These are phyloP conservation scores for Pterulicium gracile DNA, from an alignment of 1,284 basidiomycete species.

Conservation along the genomic window DNA sequence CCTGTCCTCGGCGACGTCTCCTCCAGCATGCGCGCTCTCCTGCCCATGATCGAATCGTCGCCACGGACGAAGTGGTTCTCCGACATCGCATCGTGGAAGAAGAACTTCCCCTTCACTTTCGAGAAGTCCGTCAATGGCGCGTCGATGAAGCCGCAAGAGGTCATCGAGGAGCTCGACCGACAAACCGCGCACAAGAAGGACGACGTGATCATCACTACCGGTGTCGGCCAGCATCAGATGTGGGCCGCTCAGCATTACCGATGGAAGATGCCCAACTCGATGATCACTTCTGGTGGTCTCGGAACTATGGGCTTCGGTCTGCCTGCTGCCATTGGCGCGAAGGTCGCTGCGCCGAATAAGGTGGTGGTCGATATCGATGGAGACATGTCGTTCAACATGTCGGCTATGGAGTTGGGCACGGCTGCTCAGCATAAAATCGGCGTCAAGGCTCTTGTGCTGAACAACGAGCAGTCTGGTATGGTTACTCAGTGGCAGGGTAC, in stretches of 20 bases:
- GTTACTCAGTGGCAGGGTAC: constrained; percentile 96
- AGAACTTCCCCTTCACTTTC: constrained; percentile 86
- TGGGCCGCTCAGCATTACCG: constrained; percentile 95
- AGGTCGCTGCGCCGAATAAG: constrained; percentile 91
- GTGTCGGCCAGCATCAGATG: constrained; percentile 99
- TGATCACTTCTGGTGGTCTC: constrained; percentile 95
- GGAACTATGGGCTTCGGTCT: constrained; percentile 99
- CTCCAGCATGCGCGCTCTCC: constrained; percentile 70
- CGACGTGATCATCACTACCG: constrained; percentile 83
- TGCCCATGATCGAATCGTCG: constrained; percentile 64
- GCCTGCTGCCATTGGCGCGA: constrained; percentile 90
- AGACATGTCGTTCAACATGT: constrained; percentile 98
- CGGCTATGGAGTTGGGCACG: constrained; percentile 96
- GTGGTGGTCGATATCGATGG: constrained; percentile 95
- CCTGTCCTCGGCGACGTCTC: constrained; percentile 93
- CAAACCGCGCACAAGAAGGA: constrained; percentile 74
- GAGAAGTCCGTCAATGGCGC: constrained; percentile 43
- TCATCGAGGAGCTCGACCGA: constrained; percentile 83
- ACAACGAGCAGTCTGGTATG: constrained; percentile 98
- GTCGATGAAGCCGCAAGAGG: constrained; percentile 93
- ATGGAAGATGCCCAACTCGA: constrained; percentile 80
- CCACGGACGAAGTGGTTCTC: constrained; percentile 75
- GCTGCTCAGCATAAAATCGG: constrained; percentile 89
- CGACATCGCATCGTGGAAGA: constrained; percentile 81
- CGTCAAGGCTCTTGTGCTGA: constrained; percentile 84